Evolutionary conservation across 1,139 yeast genomes (phyloP).

Genomic region (Zygosaccharomyces sapae): DNA sequence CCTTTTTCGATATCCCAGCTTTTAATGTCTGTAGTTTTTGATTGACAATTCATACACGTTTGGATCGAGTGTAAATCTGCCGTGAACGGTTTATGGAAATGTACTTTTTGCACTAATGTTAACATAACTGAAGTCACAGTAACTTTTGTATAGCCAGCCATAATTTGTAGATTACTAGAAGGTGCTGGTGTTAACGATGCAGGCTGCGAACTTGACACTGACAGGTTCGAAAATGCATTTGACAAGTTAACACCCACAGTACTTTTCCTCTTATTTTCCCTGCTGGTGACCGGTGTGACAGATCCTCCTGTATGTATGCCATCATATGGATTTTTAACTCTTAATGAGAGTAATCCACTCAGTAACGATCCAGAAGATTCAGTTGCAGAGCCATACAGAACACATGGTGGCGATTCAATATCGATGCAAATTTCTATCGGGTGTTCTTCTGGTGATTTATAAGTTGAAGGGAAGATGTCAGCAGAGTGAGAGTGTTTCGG

Average conservation of each 20-base stretch:
- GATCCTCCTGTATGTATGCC: conserved; percentile 4
- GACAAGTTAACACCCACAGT: conserved; percentile 15
- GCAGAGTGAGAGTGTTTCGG: conserved; percentile 6
- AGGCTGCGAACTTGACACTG: conserved; percentile 10
- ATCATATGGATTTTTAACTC: conserved; percentile 24
- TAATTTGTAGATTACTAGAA: conserved; percentile 19
- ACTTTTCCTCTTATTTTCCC: conserved; percentile 16
- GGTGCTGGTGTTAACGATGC: conserved; percentile 14
- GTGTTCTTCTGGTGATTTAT: conserved; percentile 12
- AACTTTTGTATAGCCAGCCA: conserved; percentile 32
- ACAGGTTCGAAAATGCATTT: conserved; percentile 19
- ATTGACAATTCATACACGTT: conserved; percentile 55
- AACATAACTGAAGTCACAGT: conserved; percentile 56
- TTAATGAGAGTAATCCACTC: conserved; percentile 57
- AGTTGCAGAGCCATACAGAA: conserved; percentile 70
- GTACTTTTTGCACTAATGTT: conserved; percentile 64
- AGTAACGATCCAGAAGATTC: conserved; percentile 85
- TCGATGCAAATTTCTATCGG: conserved; percentile 54
- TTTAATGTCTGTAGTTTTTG: conserved; percentile 59
- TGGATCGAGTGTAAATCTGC: conserved; percentile 50
- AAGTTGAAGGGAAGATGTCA: conserved; percentile 7
- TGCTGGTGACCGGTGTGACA: conserved; percentile 14
- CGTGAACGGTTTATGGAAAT: conserved; percentile 60
- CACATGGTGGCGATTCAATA: conserved; percentile 87
- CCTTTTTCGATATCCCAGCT: conserved; percentile 77